Percentiles rank a stretch among this genome's conserved stretches.
phyloP scores from a whole-genome alignment of 805 yeast species.

The Yamadazyma tumulicola region DNA sequence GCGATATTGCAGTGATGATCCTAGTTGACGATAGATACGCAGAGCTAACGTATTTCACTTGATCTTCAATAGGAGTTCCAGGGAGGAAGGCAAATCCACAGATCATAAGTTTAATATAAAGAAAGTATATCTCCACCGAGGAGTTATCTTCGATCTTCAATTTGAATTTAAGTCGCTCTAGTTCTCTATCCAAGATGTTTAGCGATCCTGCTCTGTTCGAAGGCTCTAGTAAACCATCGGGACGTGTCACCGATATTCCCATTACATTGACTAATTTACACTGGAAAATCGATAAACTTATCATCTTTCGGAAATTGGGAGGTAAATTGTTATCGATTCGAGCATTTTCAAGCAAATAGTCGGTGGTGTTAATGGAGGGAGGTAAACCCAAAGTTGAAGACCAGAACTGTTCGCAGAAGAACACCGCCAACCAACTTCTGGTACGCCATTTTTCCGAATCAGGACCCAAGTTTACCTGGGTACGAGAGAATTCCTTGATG shows the following conservation, averaged over 20 bases:
- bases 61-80: constrained; percentile 85
- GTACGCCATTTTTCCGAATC: constrained; percentile 95
- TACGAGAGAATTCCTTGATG: constrained; percentile 84
- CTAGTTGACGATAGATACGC: constrained; percentile 82
- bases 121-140: constrained; percentile 70
- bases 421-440: constrained; percentile 85
- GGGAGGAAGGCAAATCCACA: constrained; percentile 89
- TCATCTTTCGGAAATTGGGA: constrained; percentile 63
- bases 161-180: constrained; percentile 66
- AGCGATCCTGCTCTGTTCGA: constrained; percentile 76
- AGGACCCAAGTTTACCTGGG: constrained; percentile 77
- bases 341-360: constrained; percentile 76
- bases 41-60: constrained; percentile 74
- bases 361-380: constrained; percentile 74
- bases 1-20: constrained; percentile 72
- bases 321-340: constrained; percentile 65
- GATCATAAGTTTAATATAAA: constrained; percentile 75
- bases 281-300: constrained; percentile 76
- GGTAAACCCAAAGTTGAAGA: constrained; percentile 85
- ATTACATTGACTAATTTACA: constrained; percentile 77
- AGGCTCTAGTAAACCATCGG: constrained; percentile 87
- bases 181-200: constrained; percentile 72
- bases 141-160: constrained; percentile 62
- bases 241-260: constrained; percentile 81
- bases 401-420: constrained; percentile 88